Percentiles rank a stretch among this genome's conserved stretches.
These are phyloP conservation scores for Avena insularis DNA, from an alignment of 176 grass and related monocot genomes.

Conservation along the genomic window DNA sequence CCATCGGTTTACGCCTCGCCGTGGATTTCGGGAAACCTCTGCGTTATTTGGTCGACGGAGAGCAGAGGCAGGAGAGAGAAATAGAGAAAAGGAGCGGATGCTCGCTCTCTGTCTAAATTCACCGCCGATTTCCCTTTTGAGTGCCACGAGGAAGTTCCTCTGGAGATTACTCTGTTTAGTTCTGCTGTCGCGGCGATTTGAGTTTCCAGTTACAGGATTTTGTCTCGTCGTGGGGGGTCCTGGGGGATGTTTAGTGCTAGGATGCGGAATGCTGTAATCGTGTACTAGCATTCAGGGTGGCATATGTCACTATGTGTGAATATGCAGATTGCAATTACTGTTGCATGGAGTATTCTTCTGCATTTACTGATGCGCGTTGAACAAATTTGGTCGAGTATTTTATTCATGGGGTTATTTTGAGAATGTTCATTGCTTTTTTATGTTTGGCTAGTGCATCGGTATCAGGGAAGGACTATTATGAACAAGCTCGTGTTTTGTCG, in stretches of 20 bases:
- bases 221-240: not conserved
- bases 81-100: not conserved
- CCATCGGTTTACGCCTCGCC: not conserved
- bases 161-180: not conserved
- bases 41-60: too few relatives aligned
- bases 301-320: too few relatives aligned
- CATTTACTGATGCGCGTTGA: not conserved
- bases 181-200: not conserved
- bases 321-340: not conserved
- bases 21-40: not conserved
- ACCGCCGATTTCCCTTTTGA: not conserved
- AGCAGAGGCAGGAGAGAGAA: too few relatives aligned
- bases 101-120: not conserved
- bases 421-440: not conserved
- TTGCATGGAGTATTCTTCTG: too few relatives aligned
- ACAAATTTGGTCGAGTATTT: not conserved
- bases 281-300: not conserved
- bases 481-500: not conserved
- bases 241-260: not conserved
- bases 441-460: not conserved
- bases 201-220: not conserved
- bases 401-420: not conserved
- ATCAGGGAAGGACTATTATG: not conserved
- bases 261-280: not conserved
- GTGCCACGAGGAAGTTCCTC: not conserved